Evolutionary conservation across 495 filamentous ascomycete genomes (phyloP), one percentile per base, ranked within the genome.

Genomic region (Talaromyces trachyspermus): DNA sequence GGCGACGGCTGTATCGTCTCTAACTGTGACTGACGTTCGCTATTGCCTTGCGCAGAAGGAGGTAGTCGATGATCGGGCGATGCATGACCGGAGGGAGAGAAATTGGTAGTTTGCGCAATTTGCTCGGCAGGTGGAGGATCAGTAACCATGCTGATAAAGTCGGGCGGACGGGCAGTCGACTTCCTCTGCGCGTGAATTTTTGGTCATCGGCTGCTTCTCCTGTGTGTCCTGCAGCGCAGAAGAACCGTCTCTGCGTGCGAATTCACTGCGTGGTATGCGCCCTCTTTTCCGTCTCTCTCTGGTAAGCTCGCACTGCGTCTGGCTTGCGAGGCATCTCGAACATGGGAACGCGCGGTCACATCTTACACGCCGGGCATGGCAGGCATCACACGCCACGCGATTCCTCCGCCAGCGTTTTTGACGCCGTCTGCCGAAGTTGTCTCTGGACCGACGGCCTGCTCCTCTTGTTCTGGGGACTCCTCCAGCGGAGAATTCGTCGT

Each of bases 271-370:
- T 14, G 69, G 65, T 35, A 73, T 70, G 22, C 69, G 66, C 6
- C 69, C 69, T 51, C 69, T 56, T 49, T 73, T 73, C 7, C 69
- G 61, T 14, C 65, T 64, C 49, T 73, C 69, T 12, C 69, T 61
- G 4, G 69, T 73, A 26, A 73, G 69, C 54, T 71, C 63, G 44
- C 69, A 73, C 22, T 52, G 61, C 18, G 61, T 65, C 4, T 70
- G 64, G 51, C 68, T 68, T 23, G 68, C 65, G 11, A 70, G 57
- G 27, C 69, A 73, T 47, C 69, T 60, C 15, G 68, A 69, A 44
- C 69, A 73, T 10, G 69, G 69, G 36, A 73, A 73, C 3, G 66
- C 68, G 14, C 69, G 68, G 51, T 73, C 69, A 59, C 69, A 73
- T 53, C 68, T 62, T n/a, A 73, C 69, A 10, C 69, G 68, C 15